Base-by-base conservation (phyloP, 1,139 yeast species). In the Yamadazyma buinensis region DNA sequence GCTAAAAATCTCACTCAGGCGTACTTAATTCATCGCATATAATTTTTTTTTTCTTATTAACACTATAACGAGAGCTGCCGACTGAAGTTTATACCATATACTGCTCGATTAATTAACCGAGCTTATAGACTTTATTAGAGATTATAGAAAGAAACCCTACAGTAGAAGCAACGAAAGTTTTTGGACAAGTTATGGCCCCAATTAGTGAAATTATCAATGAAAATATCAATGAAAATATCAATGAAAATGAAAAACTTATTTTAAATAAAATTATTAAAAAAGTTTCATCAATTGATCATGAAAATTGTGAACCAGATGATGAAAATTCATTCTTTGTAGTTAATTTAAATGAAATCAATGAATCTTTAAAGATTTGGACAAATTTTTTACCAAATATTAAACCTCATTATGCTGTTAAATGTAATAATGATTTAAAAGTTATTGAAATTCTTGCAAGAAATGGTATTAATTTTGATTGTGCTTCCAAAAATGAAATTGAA, bases 351-450 rank as follows among this genome's bases (percentile, higher is more conserved):
- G 80, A 83, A 49, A 74, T 92, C 26, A 67, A 67, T 41, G 71
- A 80, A 41, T 72, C 88, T 37, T 72, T 72, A 43, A 43, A 57
- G 15, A 64, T 75, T 30, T 92, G 97, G 97, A 54, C 55, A 22
- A 37, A 49, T 14, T 57, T 66, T 27, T 68, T 92, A 52, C 95
- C 97, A 13, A 69, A 80, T 36, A 80, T 92, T 30, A 75, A 75
- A 37, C 96, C 97, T 22, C 80, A 72, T 57, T 92, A 88, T 60
- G 97, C 98, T 18, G 94, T 92, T 48, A 92, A 92, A 62, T 92
- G 97, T 65, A 92, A 92, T 65, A 85, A 90, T 32, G 80, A 87
- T 55, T 46, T 64, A 7, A 64, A 66, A 39, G 79, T 92, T 13
- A 59, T 92, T 42, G 57, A 64, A 37, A 57, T 72, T 29, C 67